Percentiles rank a stretch among this genome's conserved stretches.
phyloP scores from a whole-genome alignment of 306 rosid genomes.

The Prunus davidiana region DNA sequence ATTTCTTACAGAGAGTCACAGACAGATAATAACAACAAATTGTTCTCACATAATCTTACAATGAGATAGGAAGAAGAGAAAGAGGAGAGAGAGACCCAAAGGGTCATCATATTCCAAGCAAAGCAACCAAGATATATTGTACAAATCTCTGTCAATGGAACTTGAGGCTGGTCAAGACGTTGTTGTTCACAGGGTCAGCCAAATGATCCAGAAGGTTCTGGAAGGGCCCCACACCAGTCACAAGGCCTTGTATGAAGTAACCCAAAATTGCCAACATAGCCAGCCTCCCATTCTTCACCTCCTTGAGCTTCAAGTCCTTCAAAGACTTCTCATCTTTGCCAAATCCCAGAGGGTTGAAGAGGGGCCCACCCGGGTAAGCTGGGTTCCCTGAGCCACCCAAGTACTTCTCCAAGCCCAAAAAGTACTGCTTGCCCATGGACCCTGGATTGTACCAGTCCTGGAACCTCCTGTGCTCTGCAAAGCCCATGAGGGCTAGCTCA shows the following conservation, averaged over 20 bases:
- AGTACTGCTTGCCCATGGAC: conserved; percentile 82
- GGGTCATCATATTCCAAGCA: conserved; percentile 9
- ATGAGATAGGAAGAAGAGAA: conserved; percentile 12
- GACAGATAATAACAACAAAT: conserved; percentile 13
- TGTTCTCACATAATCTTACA: conserved; percentile 30
- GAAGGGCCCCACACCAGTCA: conserved; percentile 91
- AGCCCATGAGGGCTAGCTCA: conserved; percentile 84
- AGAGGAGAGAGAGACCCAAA: background rate
- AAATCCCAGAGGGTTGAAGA: conserved; percentile 90
- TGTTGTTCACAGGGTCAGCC: conserved; percentile 90
- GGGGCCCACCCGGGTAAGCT: conserved; percentile 89
- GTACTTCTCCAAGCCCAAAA: conserved; percentile 74
- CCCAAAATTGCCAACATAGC: conserved; percentile 96
- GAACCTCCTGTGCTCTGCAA: conserved; percentile 90
- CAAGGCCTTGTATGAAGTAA: conserved; percentile 70
- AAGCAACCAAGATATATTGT: conserved; percentile 20
- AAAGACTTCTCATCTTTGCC: conserved; percentile 84
- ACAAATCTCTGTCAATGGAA: conserved; percentile 45
- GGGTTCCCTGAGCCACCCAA: conserved; percentile 84
- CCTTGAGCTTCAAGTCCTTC: conserved; percentile 92
- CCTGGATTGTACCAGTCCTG: conserved; percentile 92
- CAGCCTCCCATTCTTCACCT: conserved; percentile 89
- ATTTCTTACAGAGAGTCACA: conserved; percentile 31
- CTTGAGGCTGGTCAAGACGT: conserved; percentile 87
- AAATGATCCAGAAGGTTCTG: conserved; percentile 90